Evolutionary conservation across 2,329 filamentous ascomycete species (phyloP), one percentile per base, ranked within the genome.

Genomic region (Colletotrichum horii): DNA sequence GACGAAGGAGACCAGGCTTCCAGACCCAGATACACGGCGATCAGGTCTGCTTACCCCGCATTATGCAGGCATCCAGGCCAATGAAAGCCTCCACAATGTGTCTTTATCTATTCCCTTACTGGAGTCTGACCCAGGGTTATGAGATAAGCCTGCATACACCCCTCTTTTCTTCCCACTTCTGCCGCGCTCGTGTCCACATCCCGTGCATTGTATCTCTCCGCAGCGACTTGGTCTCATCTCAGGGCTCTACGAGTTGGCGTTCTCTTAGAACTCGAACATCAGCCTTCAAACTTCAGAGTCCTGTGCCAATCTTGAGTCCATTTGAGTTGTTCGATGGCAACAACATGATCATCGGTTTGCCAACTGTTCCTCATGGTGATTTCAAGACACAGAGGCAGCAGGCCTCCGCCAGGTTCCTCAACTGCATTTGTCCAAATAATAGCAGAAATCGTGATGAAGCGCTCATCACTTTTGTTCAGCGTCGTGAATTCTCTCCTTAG

Each of bases 41-140:
- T 60, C 64, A 6, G 8, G 56, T 24, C 22, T n/a, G 34, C 48
- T 14, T 34, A 68, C 73, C 73, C 73, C 73, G 73, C 73, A 73
- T 68, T 65, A 55, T 65, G 56, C 56, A 58, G 28, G 32, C 26
- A 30, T 32, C 22, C 16, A 16, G 34, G 6, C 73, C 73, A 75
- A 75, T 69, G 15, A 68, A n/a, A 19, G 14, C 7, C 22, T n/a
- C 4, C 48, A 30, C n/a, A 12, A 43, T 32, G 55, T 52, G 55
- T 48, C 36, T 68, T 30, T 75, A 69, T 75, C 73, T 68, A 30
- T 62, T 32, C 32, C 62, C 11, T 32, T 56, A 19, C 55, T 64
- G 56, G 62, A 62, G 22, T 26, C 12, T 28, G 14, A 22, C 30
- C 69, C 56, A 62, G 68, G 30, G 69, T 34, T 52, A 24, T 19